These are phyloP conservation scores for Umbelopsis ramanniana DNA, from an alignment of 192 early-diverging fungal species.

Conservation along the genomic window DNA sequence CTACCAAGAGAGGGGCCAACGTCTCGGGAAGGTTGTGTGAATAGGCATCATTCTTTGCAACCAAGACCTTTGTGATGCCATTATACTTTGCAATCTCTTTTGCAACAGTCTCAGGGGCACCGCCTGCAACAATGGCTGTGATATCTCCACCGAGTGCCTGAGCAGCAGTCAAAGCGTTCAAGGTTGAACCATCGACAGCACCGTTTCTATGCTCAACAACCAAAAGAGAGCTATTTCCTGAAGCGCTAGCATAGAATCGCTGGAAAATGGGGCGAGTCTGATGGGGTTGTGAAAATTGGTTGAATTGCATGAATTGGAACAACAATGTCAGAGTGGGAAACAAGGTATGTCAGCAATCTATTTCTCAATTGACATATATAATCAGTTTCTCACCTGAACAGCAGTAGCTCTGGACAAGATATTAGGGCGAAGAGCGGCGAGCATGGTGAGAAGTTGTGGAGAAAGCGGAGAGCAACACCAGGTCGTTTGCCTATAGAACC, in stretches of 20 bases:
- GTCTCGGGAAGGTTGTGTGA: constrained; percentile 83
- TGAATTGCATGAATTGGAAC: neutral
- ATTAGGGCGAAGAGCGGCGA: constrained; percentile 9
- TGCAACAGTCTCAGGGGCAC: constrained; percentile 67
- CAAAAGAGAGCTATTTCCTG: constrained; percentile 77
- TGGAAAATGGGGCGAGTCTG: constrained; percentile 18
- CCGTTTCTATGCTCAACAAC: constrained; percentile 89
- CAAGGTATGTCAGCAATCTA: neutral
- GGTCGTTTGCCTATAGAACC: neutral
- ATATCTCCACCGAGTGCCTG: constrained; percentile 77
- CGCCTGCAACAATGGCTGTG: constrained; percentile 88
- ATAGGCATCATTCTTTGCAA: constrained; percentile 80
- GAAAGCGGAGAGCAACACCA: constrained; percentile 10
- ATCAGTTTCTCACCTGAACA: neutral
- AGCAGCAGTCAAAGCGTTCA: constrained; percentile 91
- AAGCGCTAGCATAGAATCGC: constrained; percentile 51
- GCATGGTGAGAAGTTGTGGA: constrained; percentile 18
- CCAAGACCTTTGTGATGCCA: constrained; percentile 82
- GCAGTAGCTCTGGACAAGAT: constrained; percentile 17
- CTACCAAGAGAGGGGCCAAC: constrained; percentile 75
- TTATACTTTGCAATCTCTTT: constrained; percentile 63
- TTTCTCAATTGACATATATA: neutral
- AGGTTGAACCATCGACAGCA: constrained; percentile 68
- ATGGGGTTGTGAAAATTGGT: neutral
- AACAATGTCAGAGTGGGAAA: neutral